Base-by-base conservation (phyloP, 2,329 filamentous ascomycete species). In the Penicillium brevicompactum region DNA sequence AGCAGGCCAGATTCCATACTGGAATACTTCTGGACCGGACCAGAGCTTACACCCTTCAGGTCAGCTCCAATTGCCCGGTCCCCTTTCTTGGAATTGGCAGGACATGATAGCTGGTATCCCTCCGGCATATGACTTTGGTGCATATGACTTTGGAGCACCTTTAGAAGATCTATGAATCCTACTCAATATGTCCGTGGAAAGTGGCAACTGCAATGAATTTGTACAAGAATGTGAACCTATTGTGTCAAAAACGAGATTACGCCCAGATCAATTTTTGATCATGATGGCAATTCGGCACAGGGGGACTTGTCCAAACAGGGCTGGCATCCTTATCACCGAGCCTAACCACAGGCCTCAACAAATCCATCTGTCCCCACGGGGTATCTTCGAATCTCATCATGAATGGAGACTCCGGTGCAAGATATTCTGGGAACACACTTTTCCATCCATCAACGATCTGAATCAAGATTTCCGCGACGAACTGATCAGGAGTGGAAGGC, bases 251-350 rank as follows among this genome's bases (percentile, higher is more conserved):
- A 24, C 0, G 18, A 32, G 18, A 18, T 51, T 32, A 56, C 30
- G 27, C n/a, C 58, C 58, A 60, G 10, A 24, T 49, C n/a, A 59
- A 53, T 16, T 13, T 34, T 9, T 34, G 18, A 14, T 56, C 50
- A 42, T 60, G 50, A 48, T 60, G 48, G 27, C 58, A 60, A 18
- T 56, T 49, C 5, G 60, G 60, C 22, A 62, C 60, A 27, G 60
- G 56, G 5, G 58, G 30, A 13, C 40, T 45, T 11, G 44, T 59
- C 58, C 58, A 62, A 10, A 16, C 45, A 11, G 58, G 60, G 32
- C 56, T 62, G 22, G 58, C 52, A 8, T 59, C 53, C 31, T 56
- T 41, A 42, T 59, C 54, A 11, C 51, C 45, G 5, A 62, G 50
- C 42, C 27, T 44, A 3, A 47, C 50, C 22, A 62, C 56, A 2